A percentile compares a stretch with the other conserved stretches of the same genome.
Evolutionary conservation across 345 rosid genomes (phyloP).

Genomic region (Triadica sebifera): DNA sequence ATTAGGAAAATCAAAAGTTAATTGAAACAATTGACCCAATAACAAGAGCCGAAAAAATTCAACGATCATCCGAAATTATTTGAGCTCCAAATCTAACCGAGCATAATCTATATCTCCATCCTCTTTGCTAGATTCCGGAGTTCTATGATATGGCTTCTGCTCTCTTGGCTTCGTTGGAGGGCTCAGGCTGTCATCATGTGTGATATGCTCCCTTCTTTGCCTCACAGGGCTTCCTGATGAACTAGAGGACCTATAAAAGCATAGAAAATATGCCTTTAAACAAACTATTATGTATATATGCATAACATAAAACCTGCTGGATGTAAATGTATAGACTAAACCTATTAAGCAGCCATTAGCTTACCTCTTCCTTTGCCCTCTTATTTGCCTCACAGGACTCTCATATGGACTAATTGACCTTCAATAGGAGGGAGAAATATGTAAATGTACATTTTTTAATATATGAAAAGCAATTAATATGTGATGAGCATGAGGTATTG

Average conservation of each 20-base stretch:
- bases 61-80: not conserved
- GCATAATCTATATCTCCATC: slow-evolving; percentile 26
- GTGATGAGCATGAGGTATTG: not conserved
- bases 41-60: slow-evolving; percentile 8
- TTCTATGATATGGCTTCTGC: slow-evolving; percentile 26
- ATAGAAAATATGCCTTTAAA: not conserved
- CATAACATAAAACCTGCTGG: not conserved
- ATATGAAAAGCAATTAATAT: not conserved
- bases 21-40: slow-evolving; percentile 6
- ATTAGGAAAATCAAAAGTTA: not conserved
- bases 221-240: slow-evolving; percentile 18
- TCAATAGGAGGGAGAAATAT: slow-evolving; percentile 7
- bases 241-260: slow-evolving; percentile 9
- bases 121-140: slow-evolving; percentile 33
- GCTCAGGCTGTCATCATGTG: slow-evolving; percentile 26
- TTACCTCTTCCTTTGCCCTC: slow-evolving; percentile 12
- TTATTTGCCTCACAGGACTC: slow-evolving; percentile 26
- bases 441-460: not conserved
- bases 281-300: not conserved
- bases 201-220: not conserved
- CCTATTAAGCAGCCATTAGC: not conserved
- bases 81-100: slow-evolving; percentile 28
- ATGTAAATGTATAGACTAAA: not conserved
- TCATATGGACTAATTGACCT: slow-evolving; percentile 27
- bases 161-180: slow-evolving; percentile 35